Percentiles rank a stretch among this genome's conserved stretches.
These are phyloP conservation scores for Trichosporon sp. DNA, from an alignment of 1,284 basidiomycete genomes.

Conservation along the genomic window DNA sequence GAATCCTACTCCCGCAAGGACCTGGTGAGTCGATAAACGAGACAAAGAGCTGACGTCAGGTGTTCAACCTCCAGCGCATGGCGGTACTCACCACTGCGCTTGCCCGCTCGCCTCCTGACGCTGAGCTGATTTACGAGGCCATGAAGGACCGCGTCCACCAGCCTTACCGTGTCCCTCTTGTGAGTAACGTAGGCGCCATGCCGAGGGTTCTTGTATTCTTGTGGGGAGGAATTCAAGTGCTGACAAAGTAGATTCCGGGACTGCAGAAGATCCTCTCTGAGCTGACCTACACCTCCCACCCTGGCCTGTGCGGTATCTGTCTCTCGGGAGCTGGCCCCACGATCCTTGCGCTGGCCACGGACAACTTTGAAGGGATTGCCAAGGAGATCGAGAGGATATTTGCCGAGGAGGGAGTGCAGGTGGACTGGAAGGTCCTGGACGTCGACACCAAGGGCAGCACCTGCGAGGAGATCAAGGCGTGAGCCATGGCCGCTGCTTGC, in stretches of 20 bases:
- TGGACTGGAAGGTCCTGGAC: slow-evolving; percentile 60
- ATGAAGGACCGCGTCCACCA: slow-evolving; percentile 99
- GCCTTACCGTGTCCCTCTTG: slow-evolving; percentile 87
- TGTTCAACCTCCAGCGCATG: slow-evolving; percentile 96
- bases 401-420: slow-evolving; percentile 69
- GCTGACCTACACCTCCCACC: slow-evolving; percentile 85
- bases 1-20: slow-evolving; percentile 83
- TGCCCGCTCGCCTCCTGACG: slow-evolving; percentile 84
- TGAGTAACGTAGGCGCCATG: slow-evolving; percentile 32
- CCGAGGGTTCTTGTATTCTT: not conserved
- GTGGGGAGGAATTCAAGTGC: slow-evolving; percentile 10
- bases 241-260: slow-evolving; percentile 77
- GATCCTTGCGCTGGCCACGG: slow-evolving; percentile 91
- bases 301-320: slow-evolving; percentile 93
- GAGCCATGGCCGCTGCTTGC: not conserved
- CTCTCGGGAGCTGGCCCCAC: slow-evolving; percentile 97
- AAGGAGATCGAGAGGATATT: slow-evolving; percentile 78
- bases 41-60: slow-evolving; percentile 64
- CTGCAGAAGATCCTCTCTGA: slow-evolving; percentile 84
- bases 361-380: slow-evolving; percentile 78
- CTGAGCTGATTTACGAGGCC: slow-evolving; percentile 94
- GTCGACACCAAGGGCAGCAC: slow-evolving; percentile 57
- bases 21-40: slow-evolving; percentile 82
- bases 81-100: slow-evolving; percentile 98
- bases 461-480: slow-evolving; percentile 45